Evolutionary conservation across 169 alveolate genomes (phyloP), one percentile per base, ranked within the genome.

Genomic region (Cystoisospora suis): DNA sequence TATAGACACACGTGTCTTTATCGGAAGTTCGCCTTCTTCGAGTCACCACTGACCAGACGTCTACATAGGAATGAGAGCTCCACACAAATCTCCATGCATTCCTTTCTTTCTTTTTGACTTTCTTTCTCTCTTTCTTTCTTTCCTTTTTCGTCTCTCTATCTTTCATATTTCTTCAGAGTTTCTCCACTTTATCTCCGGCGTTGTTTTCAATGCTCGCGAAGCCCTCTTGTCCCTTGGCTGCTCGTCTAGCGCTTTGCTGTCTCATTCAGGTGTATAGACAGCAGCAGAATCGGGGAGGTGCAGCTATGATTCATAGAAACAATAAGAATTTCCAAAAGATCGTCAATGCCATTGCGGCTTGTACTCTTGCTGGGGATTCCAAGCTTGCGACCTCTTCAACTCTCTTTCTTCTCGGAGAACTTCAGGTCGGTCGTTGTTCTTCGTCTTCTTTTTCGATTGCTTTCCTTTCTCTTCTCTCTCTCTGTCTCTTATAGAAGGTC

Each of bases 381-480:
- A 27, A 38, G 15, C 91, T 86, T 34, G 91, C 91, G 59, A 36
- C 79, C 23, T 59, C 83, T 17, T 83, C 86, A 9, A 85, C 91
- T 17, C 91, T 86, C 49, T 86, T 86, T n/a, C 91, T 86, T 42
- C 81, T 86, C 44, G 91, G 91, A 20, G 91, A 86, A 53, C 59
- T 86, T 27, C 91, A 86, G 91, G 91, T 69, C 72, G 40, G 65
- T 53, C 65, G 65, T 53, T 53, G n/a, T 53, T 20, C 20, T 20
- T 53, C 65, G 65, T 20, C 65, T 53, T 20, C 65, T 20, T 15
- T 15, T 20, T 53, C 65, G 9, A 3, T 58, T 36, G 72, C 3
- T 36, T 9, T 58, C 12, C n/a, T 58, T 36, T 7, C 3, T 9
- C 3, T 58, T 58, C 15, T 58, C 72, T 9, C 72, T 9, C 72